Evolutionary conservation across 805 yeast genomes (phyloP), one percentile per base, ranked within the genome.

Genomic region (Yarrowia hollandica): DNA sequence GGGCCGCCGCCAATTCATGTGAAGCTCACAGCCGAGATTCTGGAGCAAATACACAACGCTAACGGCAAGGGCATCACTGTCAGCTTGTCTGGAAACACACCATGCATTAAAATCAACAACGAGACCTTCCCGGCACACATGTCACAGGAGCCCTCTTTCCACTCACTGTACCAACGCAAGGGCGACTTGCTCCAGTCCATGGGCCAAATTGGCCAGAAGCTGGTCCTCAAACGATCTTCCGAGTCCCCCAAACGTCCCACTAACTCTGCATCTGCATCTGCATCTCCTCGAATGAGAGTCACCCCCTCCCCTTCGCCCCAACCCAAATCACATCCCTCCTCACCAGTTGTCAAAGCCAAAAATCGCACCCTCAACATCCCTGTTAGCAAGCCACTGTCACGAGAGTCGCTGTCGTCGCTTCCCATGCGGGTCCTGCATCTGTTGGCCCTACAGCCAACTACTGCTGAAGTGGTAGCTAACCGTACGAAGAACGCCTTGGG

Each of bases 371-470:
- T 63, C 23, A 59, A 59, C 26, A 54, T 62, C 30, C 54, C 64
- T 10, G 38, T 64, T n/a, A 59, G 37, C 25, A 62, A 63, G 48
- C 67, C 61, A 38, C 60, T 63, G 44, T 22, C 69, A 2, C 59
- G 66, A 11, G 64, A 64, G 41, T 60, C 66, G 23, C 56, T 64
- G 30, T 50, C 64, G 16, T 63, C 66, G 15, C 64, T 68, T 22
- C 60, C 67, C n/a, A 67, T 63, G 64, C 75, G 78, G 55, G 70
- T 80, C 34, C 64, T 79, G 19, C 78, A 78, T 62, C 67, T 77
- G 22, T 64, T 81, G 33, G 81, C 84, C 0, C 66, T 80, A 38
- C 84, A 82, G 1, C 82, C 84, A 1, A 67, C 70, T 15, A 65
- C 79, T 0, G 62, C 67, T 1, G 63, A 66, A 2, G 69, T 69